phyloP scores from a whole-genome alignment of 352 stramenopile species.

The Phytopythium delawarense region DNA sequence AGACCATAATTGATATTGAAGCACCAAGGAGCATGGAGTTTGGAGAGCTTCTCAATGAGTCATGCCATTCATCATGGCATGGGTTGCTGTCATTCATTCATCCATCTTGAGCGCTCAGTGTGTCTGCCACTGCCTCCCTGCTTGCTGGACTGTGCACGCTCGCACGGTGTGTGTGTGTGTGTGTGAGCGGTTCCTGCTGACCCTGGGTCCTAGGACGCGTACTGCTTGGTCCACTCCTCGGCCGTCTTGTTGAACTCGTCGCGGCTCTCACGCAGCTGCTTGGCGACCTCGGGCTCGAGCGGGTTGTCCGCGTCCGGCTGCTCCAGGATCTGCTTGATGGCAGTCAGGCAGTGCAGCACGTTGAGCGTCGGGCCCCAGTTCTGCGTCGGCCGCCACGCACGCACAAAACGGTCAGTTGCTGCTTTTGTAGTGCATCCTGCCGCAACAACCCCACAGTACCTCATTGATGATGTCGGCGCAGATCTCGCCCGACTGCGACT shows the following conservation, averaged over 20 bases:
- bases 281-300: constrained; percentile 94
- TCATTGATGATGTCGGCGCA: constrained; percentile 94
- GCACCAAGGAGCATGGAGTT: too few relatives aligned
- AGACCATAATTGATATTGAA: too few relatives aligned
- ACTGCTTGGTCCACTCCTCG: constrained; percentile 91
- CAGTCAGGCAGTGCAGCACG: constrained; percentile 86
- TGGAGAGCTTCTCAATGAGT: too few relatives aligned
- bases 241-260: constrained; percentile 92
- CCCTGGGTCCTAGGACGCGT: constrained; percentile 56
- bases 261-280: constrained; percentile 91
- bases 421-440: not conserved
- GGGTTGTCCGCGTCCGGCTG: constrained; percentile 95
- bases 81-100: too few relatives aligned
- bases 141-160: not conserved
- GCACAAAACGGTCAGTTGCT: not conserved
- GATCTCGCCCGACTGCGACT: constrained; percentile 94
- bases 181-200: not conserved
- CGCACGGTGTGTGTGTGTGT: not conserved
- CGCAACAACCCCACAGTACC: constrained; percentile 16
- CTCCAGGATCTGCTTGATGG: constrained; percentile 94
- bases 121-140: too few relatives aligned
- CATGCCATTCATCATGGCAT: too few relatives aligned
- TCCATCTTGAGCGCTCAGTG: not conserved
- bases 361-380: constrained; percentile 97
- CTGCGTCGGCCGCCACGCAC: constrained; percentile 19